Conservation (phyloP, 208 protist species). For the Histomonas meleagridis region DNA sequence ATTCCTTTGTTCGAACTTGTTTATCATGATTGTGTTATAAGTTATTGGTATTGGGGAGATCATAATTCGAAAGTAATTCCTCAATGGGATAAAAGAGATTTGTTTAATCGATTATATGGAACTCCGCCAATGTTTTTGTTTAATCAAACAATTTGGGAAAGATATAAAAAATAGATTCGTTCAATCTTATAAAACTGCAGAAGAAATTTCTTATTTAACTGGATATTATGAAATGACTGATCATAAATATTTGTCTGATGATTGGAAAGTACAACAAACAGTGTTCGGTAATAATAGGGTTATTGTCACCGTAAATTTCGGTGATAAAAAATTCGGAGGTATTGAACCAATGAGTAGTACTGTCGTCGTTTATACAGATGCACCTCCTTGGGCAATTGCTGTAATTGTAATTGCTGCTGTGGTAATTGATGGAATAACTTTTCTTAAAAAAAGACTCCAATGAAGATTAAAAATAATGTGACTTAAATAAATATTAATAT, state of each 20-base stretch:
- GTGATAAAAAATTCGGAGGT: background rate
- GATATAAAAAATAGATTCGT: background rate
- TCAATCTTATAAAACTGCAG: background rate
- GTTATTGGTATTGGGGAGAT: slow-evolving; percentile 34
- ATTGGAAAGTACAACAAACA: background rate
- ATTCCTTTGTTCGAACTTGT: background rate
- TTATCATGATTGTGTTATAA: background rate
- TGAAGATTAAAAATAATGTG: too few species aligned
- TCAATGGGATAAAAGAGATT: background rate
- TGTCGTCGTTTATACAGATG: too few species aligned
- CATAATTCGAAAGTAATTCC: background rate
- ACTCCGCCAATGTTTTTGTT: slow-evolving; percentile 22
- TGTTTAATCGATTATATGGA: slow-evolving; percentile 15
- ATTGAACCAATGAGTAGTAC: too few species aligned
- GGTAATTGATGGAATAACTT: too few species aligned
- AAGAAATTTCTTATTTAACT: background rate
- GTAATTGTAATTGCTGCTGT: too few species aligned
- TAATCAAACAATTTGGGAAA: too few species aligned
- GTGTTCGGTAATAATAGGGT: background rate
- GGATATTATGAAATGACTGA: background rate
- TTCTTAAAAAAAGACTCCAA: too few species aligned
- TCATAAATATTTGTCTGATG: background rate
- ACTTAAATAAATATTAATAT: too few species aligned
- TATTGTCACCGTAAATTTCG: background rate
- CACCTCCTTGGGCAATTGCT: too few species aligned